Evolutionary conservation across 192 early-diverging fungal species (phyloP).

Genomic region (Coemansia sp.): DNA sequence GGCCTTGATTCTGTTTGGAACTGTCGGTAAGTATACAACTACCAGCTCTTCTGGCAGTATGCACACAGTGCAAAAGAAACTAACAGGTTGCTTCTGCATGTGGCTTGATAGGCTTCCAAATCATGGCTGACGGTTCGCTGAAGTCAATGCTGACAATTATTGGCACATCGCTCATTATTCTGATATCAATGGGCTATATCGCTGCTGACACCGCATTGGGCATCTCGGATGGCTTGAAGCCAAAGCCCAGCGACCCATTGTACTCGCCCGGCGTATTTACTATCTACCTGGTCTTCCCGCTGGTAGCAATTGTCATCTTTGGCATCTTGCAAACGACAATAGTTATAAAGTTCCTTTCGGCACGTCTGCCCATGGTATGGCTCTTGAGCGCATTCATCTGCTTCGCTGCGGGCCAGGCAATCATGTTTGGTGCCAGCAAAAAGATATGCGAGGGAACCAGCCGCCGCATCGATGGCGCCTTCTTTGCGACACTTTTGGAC

Average conservation of each 20-base stretch:
- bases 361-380: slow-evolving; percentile 47
- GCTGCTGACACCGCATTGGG: slow-evolving; percentile 53
- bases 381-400: slow-evolving; percentile 36
- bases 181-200: slow-evolving; percentile 50
- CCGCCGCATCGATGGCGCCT: slow-evolving; percentile 52
- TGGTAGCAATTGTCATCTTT: slow-evolving; percentile 44
- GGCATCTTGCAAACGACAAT: slow-evolving; percentile 36
- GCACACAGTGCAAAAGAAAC: background rate
- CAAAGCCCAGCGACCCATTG: slow-evolving; percentile 31
- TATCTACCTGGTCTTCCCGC: slow-evolving; percentile 49
- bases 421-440: slow-evolving; percentile 52
- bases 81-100: background rate
- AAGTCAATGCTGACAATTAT: slow-evolving; percentile 44
- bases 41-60: background rate
- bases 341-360: slow-evolving; percentile 48
- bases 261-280: slow-evolving; percentile 50
- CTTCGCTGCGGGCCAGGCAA: slow-evolving; percentile 46
- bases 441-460: slow-evolving; percentile 53
- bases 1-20: slow-evolving; percentile 36
- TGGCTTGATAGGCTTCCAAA: slow-evolving; percentile 49
- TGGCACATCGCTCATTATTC: slow-evolving; percentile 27
- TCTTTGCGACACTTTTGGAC: slow-evolving; percentile 56
- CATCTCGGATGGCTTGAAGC: slow-evolving; percentile 47
- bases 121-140: slow-evolving; percentile 51
- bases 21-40: slow-evolving; percentile 44